Evolutionary conservation across 2,329 filamentous ascomycete genomes (phyloP), one percentile per base, ranked within the genome.

Genomic region (Penicillium digitatum): DNA sequence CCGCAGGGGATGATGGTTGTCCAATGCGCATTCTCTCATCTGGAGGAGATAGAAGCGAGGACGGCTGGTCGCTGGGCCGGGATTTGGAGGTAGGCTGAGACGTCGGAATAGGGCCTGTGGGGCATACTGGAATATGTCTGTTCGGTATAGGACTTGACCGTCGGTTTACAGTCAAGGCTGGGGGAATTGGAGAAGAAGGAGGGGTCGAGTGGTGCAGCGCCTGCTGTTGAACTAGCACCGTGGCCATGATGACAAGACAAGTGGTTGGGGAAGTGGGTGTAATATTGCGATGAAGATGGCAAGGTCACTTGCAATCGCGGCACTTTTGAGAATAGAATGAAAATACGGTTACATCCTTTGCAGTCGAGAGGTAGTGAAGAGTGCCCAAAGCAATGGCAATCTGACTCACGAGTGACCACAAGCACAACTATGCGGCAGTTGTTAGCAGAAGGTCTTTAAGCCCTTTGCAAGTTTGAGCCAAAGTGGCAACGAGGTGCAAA

Each of bases 121-220:
- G 88, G 74, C 90, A 96, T 64, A 87, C 78, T n/a, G 92, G 91
- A 24, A 96, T 80, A 74, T 96, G 90, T 74, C 94, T 95, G 76
- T 95, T 96, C 10, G 91, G 90, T 24, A 94, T 79, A 7, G 88
- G 77, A 18, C 83, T 82, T 7, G 81, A 79, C 44, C 79, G 81
- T 64, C 80, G 75, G 68, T 85, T 86, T 61, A 87, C 76, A 37
- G 77, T 81, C 56, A 87, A 73, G 32, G 81, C 76, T 32, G 82
- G 75, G 34, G 76, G 65, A 12, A 78, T 66, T 6, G 63, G 59
- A 9, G 77, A 73, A 3, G 79, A 74, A 31, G 77, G 78, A 56
- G 78, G 74, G 32, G 82, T 79, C 42, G 83, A 71, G 56, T 77
- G 74, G 52, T 72, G 74, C 60, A 76, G 66, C 34, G 74, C 62